Evolutionary conservation across 495 filamentous ascomycete genomes (phyloP).

Genomic region (Lepraria neglecta): DNA sequence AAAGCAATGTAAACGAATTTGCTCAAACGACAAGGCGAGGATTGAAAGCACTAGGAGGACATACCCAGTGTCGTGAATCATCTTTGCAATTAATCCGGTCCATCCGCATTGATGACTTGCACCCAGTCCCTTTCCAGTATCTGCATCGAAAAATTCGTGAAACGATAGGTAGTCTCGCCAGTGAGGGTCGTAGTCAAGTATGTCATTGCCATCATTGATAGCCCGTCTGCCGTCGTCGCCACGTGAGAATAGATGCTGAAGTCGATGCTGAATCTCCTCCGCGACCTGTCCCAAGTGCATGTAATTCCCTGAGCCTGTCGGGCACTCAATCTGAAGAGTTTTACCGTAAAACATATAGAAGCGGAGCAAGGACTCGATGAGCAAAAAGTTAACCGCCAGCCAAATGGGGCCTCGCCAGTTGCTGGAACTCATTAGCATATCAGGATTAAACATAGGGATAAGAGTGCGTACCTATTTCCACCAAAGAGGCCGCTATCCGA

Average conservation of each 20-base stretch:
- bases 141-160: constrained; percentile 95
- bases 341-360: constrained; percentile 96
- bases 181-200: constrained; percentile 81
- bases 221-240: constrained; percentile 79
- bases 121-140: constrained; percentile 80
- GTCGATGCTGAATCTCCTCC: constrained; percentile 89
- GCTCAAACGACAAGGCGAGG: constrained; percentile 16
- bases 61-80: constrained; percentile 95
- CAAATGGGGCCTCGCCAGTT: constrained; percentile 95
- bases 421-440: constrained; percentile 37
- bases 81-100: constrained; percentile 92
- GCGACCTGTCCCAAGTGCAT: constrained; percentile 98
- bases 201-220: constrained; percentile 72
- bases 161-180: constrained; percentile 95
- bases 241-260: constrained; percentile 84
- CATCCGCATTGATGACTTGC: constrained; percentile 95
- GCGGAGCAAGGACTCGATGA: constrained; percentile 83
- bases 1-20: not conserved
- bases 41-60: constrained; percentile 28
- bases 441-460: not conserved
- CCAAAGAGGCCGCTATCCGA: constrained; percentile 91
- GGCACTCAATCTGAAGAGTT: constrained; percentile 81
- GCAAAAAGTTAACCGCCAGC: constrained; percentile 91
- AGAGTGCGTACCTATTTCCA: constrained; percentile 51
- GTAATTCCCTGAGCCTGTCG: constrained; percentile 80